Conservation (phyloP, 2,329 filamentous ascomycete genomes). For the Onygenales sp. region DNA sequence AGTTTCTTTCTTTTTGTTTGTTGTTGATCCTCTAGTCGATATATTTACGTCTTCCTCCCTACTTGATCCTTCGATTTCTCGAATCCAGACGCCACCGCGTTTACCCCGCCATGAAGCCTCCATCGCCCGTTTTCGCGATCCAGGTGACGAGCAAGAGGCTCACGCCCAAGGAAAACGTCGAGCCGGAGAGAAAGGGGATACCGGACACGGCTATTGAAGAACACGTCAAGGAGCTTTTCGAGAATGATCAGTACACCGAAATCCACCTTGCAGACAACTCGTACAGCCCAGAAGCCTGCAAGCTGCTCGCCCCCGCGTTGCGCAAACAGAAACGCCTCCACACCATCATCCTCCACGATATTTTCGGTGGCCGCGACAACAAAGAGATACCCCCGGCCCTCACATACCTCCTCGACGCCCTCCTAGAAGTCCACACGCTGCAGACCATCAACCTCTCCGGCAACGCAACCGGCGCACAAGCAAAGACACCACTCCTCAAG, state of each 20-base stretch:
- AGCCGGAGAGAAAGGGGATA: neutral
- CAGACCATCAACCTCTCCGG: constrained; percentile 93
- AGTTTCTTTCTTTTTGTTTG: too few relatives aligned
- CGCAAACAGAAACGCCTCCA: constrained; percentile 74
- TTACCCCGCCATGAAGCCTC: constrained; percentile 42
- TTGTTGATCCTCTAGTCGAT: neutral
- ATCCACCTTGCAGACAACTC: constrained; percentile 86
- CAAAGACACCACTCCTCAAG: constrained; percentile 80
- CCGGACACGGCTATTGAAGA: constrained; percentile 47
- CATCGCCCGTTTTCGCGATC: constrained; percentile 60
- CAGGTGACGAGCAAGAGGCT: constrained; percentile 61
- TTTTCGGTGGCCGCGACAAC: constrained; percentile 90
- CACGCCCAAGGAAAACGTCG: neutral
- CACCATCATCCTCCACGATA: constrained; percentile 84
- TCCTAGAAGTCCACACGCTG: constrained; percentile 76
- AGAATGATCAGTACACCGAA: constrained; percentile 66
- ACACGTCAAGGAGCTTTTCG: constrained; percentile 66
- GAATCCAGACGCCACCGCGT: constrained; percentile 11
- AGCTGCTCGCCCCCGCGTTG: constrained; percentile 73
- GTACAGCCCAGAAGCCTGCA: constrained; percentile 77
- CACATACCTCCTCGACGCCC: constrained; percentile 70
- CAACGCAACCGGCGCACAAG: constrained; percentile 96
- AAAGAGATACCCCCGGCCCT: constrained; percentile 90
- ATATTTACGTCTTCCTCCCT: constrained; percentile 8
- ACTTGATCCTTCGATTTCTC: constrained; percentile 4